Conservation (phyloP, 106 monocot genomes). For the Dendrobium chrysotoxum region DNA sequence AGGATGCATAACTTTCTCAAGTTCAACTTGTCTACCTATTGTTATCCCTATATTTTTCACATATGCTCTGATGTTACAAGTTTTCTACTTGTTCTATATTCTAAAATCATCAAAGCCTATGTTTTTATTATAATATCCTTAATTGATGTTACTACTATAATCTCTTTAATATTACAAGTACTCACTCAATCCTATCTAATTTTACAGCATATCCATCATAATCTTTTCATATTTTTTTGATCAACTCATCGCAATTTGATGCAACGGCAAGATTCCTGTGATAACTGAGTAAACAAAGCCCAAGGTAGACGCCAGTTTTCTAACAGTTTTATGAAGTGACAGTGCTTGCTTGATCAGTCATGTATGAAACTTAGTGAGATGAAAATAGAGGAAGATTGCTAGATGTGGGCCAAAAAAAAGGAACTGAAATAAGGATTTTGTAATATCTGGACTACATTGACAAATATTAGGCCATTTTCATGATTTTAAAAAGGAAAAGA, state of each 20-base stretch:
- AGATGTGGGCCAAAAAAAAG: not conserved
- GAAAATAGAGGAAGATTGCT: not conserved
- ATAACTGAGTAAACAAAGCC: not conserved
- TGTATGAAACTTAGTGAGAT: not conserved
- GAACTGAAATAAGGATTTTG: not conserved
- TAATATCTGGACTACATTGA: not conserved
- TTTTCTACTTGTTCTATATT: not conserved
- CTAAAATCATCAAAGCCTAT: not conserved
- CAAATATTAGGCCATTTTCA: not conserved
- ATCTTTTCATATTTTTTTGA: too few species aligned
- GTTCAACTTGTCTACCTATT: not conserved
- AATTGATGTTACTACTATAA: too few species aligned
- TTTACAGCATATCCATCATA: too few species aligned
- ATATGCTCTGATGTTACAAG: not conserved
- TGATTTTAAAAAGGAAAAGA: not conserved
- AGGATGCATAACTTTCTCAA: not conserved
- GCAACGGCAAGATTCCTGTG: too few species aligned
- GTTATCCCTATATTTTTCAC: not conserved
- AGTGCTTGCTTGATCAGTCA: not conserved
- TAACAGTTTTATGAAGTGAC: not conserved
- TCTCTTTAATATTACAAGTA: too few species aligned
- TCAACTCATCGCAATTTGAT: too few species aligned
- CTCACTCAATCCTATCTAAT: too few species aligned
- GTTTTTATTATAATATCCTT: not conserved
- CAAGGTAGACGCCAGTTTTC: not conserved